A percentile compares a stretch with the other conserved stretches of the same genome.
phyloP scores from a whole-genome alignment of 1,284 basidiomycete genomes.

The Austroboletus olivaceoglutinosus region DNA sequence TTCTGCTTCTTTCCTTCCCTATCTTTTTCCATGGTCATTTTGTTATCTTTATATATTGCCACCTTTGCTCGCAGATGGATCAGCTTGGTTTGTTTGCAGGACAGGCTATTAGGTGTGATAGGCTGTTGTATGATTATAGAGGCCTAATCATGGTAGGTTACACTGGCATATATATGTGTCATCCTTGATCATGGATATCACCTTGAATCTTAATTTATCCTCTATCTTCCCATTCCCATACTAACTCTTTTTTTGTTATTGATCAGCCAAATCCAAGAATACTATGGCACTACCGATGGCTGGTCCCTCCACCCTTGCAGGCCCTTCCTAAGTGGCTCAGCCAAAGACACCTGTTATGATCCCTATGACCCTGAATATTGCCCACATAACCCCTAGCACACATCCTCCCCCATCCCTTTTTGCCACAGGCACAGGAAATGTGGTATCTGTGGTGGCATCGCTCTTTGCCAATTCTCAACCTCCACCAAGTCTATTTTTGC shows the following conservation, averaged over 20 bases:
- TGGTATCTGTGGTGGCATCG: slow-evolving; percentile 11
- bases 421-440: slow-evolving; percentile 14
- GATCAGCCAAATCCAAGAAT: slow-evolving; percentile 31
- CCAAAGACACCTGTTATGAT: slow-evolving; percentile 26
- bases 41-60: no score
- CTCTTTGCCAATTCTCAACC: slow-evolving; percentile 22
- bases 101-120: no score
- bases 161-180: no score
- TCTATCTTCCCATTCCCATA: background rate
- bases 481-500: slow-evolving; percentile 32
- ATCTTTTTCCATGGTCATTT: no score
- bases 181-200: no score
- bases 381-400: slow-evolving; percentile 33
- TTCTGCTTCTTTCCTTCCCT: no score
- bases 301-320: slow-evolving; percentile 13
- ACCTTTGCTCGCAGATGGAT: no score
- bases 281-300: slow-evolving; percentile 8
- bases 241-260: slow-evolving; percentile 9
- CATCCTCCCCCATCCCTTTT: slow-evolving; percentile 33
- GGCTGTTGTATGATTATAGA: no score
- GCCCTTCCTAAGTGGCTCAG: slow-evolving; percentile 12
- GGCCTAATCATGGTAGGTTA: no score
- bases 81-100: no score
- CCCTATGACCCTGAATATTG: slow-evolving; percentile 9
- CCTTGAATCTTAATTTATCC: background rate